Evolutionary conservation across 2,329 filamentous ascomycete species (phyloP).

Genomic region (Ophiostoma himal-ulmi): DNA sequence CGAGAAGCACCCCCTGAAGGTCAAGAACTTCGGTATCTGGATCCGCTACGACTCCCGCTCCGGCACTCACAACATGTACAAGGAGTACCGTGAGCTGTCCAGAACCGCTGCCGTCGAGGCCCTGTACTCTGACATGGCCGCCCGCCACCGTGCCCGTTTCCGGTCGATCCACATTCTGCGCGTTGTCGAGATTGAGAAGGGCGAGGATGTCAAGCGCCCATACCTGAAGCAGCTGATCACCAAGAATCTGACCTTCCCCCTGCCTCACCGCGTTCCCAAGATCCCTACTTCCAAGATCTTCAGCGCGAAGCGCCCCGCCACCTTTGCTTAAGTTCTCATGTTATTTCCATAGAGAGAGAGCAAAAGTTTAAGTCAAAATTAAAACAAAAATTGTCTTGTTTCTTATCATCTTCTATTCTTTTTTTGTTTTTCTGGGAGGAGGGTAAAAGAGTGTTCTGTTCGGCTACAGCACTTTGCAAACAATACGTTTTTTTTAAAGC

Average conservation of each 20-base stretch:
- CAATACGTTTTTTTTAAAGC: constrained; percentile 14
- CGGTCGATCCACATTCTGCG: constrained; percentile 94
- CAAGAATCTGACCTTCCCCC: constrained; percentile 96
- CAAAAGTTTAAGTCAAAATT: constrained; percentile 11
- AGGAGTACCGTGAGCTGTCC: constrained; percentile 99
- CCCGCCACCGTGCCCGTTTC: constrained; percentile 96
- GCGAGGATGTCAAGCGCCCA: constrained; percentile 88
- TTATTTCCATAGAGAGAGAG: too few species aligned
- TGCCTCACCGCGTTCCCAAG: constrained; percentile 91
- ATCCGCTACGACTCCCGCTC: constrained; percentile 99
- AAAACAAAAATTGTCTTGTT: constrained; percentile 12
- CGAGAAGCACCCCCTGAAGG: constrained; percentile 98
- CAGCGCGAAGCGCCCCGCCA: constrained; percentile 85
- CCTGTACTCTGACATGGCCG: constrained; percentile 99
- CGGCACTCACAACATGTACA: constrained; percentile 99
- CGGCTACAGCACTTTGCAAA: constrained; percentile 11
- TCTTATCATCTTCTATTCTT: constrained; percentile 14
- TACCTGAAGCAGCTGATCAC: constrained; percentile 98
- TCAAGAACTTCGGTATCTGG: constrained; percentile 99
- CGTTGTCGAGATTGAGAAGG: constrained; percentile 95
- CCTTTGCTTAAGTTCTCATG: constrained; percentile 69
- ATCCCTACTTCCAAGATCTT: constrained; percentile 83
- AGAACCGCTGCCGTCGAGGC: constrained; percentile 91
- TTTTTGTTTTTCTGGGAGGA: constrained; percentile 18
- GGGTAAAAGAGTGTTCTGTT: constrained; percentile 12